Evolutionary conservation across 345 rosid genomes (phyloP).

Genomic region (Kandelia obovata): DNA sequence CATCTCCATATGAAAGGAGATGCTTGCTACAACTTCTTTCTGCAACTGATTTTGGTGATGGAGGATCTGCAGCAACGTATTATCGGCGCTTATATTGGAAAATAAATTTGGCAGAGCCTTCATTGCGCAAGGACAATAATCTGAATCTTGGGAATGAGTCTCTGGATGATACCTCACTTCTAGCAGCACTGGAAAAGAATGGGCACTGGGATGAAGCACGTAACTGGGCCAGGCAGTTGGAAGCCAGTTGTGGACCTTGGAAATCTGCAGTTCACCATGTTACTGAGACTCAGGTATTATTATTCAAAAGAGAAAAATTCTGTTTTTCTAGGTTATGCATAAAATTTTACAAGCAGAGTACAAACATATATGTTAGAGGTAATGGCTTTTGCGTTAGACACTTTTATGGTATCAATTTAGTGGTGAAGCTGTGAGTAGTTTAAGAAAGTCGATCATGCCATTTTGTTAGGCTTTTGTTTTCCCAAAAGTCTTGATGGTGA

Average conservation of each 20-base stretch:
- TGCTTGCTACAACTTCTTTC: conserved; percentile 90
- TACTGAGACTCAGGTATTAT: conserved; percentile 85
- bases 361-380: too few relatives aligned
- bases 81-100: conserved; percentile 85
- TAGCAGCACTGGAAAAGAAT: conserved; percentile 72
- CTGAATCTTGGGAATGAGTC: conserved; percentile 75
- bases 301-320: background rate
- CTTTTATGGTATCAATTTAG: too few relatives aligned
- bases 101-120: conserved; percentile 92
- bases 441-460: too few relatives aligned
- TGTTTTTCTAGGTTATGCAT: background rate
- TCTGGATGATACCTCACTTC: conserved; percentile 88
- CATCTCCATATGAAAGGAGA: conserved; percentile 95
- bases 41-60: conserved; percentile 91
- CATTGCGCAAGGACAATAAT: conserved; percentile 58
- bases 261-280: conserved; percentile 81
- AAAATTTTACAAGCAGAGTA: background rate
- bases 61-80: conserved; percentile 69
- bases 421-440: too few relatives aligned
- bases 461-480: too few relatives aligned
- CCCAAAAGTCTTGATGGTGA: too few relatives aligned
- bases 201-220: conserved; percentile 97
- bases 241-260: conserved; percentile 83
- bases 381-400: too few relatives aligned
- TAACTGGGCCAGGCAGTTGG: conserved; percentile 97